Percentiles rank a stretch among this genome's conserved stretches.
Evolutionary conservation across 352 stramenopile genomes (phyloP).

Genomic region (Phytopythium delawarense): DNA sequence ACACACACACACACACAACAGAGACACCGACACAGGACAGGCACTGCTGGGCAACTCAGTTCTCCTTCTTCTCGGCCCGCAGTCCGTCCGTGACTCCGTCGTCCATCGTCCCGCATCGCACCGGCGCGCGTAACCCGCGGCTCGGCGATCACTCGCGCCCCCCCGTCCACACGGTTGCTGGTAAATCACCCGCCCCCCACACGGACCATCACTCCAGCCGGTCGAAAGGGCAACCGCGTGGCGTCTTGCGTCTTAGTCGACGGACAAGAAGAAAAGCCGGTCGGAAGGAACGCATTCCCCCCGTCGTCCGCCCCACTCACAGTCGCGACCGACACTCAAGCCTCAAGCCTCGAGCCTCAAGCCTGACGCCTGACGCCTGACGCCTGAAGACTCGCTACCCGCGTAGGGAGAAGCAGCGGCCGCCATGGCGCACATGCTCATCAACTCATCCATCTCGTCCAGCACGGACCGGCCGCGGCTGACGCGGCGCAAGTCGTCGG

Average conservation of each 20-base stretch:
- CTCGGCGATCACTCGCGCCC: background rate
- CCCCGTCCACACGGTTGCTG: background rate
- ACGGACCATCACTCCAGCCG: background rate
- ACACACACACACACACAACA: background rate
- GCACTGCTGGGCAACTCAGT: background rate
- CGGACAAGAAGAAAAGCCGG: background rate
- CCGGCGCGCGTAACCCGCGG: background rate
- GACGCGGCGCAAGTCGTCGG: conserved; percentile 45
- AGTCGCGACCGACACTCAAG: background rate
- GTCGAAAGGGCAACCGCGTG: background rate
- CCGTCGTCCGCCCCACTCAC: no score
- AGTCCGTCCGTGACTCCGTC: background rate
- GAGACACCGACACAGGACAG: background rate
- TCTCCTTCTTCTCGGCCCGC: conserved; percentile 3
- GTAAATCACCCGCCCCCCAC: background rate
- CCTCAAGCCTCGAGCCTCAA: no score
- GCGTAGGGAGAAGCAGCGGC: background rate
- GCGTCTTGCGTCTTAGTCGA: background rate
- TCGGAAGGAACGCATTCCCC: background rate
- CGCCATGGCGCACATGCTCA: conserved; percentile 59
- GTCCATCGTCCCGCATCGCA: no score
- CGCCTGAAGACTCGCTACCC: background rate
- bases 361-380: no score
- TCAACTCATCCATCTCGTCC: conserved; percentile 43
- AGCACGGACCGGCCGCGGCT: conserved; percentile 20